These are phyloP conservation scores for Vanderwaltozyma polyspora DNA, from an alignment of 805 yeast species.

Conservation along the genomic window DNA sequence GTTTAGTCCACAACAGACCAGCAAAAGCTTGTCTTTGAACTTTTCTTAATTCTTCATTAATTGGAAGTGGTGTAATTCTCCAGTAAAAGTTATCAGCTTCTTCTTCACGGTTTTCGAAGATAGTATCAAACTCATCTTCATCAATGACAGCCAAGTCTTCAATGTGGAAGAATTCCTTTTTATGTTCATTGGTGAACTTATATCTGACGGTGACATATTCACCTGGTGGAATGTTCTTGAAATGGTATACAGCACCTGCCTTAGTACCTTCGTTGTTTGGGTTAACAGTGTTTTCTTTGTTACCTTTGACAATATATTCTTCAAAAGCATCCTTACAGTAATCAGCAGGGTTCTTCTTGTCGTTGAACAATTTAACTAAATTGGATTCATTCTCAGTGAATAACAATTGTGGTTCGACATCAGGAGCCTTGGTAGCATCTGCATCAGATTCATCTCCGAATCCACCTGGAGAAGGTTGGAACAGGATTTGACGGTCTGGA, in stretches of 20 bases:
- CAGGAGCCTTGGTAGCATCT: slow-evolving; percentile 27
- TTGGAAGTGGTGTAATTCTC: slow-evolving; percentile 76
- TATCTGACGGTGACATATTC: slow-evolving; percentile 80
- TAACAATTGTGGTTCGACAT: slow-evolving; percentile 62
- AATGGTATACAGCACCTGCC: slow-evolving; percentile 72
- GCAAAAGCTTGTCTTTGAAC: slow-evolving; percentile 92
- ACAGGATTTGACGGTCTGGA: slow-evolving; percentile 53
- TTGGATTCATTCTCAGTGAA: slow-evolving; percentile 91
- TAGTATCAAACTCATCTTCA: slow-evolving; percentile 61
- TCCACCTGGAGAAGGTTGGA: slow-evolving; percentile 85
- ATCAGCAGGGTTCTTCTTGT: slow-evolving; percentile 40
- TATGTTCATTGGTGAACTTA: slow-evolving; percentile 39
- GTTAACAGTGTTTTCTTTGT: slow-evolving; percentile 48
- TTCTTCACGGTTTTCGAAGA: slow-evolving; percentile 58
- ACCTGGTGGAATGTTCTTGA: slow-evolving; percentile 74
- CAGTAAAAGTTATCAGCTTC: slow-evolving; percentile 92
- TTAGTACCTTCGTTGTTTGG: slow-evolving; percentile 70
- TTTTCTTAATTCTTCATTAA: slow-evolving; percentile 64
- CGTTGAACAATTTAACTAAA: slow-evolving; percentile 51
- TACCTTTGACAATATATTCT: slow-evolving; percentile 55
- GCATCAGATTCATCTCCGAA: slow-evolving; percentile 27
- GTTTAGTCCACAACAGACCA: slow-evolving; percentile 88
- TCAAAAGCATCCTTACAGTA: slow-evolving; percentile 88
- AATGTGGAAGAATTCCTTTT: slow-evolving; percentile 18
- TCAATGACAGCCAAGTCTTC: slow-evolving; percentile 39